phyloP scores from a whole-genome alignment of 2,329 filamentous ascomycete genomes.

The Bipolaris victoriae region DNA sequence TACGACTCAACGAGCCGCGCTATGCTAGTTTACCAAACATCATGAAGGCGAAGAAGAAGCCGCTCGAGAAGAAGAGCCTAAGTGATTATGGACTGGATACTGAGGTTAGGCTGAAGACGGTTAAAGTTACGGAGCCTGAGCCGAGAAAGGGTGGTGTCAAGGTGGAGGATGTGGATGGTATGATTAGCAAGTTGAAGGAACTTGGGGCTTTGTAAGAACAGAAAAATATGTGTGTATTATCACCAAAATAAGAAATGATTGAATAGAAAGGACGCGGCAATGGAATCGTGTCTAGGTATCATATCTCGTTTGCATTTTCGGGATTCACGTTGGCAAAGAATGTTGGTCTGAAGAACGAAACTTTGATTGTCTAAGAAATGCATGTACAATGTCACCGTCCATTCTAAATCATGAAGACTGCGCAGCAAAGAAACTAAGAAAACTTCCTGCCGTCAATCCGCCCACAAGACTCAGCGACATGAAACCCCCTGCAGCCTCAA shows the following conservation, averaged over 20 bases:
- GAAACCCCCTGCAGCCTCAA: slow-evolving; percentile 88
- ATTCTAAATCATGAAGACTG: slow-evolving; percentile 8
- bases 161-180: slow-evolving; percentile 95
- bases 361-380: neutral
- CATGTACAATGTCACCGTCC: neutral
- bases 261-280: neutral
- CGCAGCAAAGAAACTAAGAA: slow-evolving; percentile 81
- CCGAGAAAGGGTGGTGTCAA: slow-evolving; percentile 91
- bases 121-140: slow-evolving; percentile 90
- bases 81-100: slow-evolving; percentile 76
- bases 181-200: slow-evolving; percentile 94
- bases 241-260: neutral
- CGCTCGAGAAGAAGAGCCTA: slow-evolving; percentile 87
- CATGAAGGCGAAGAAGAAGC: slow-evolving; percentile 99
- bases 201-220: slow-evolving; percentile 76
- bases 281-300: neutral
- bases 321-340: neutral
- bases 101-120: slow-evolving; percentile 78
- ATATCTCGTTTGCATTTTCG: neutral
- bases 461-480: slow-evolving; percentile 91
- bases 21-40: slow-evolving; percentile 97
- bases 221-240: neutral
- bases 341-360: neutral
- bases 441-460: slow-evolving; percentile 82
- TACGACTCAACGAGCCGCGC: slow-evolving; percentile 91